A percentile compares a stretch with the other conserved stretches of the same genome.
Conservation (phyloP, 2,329 filamentous ascomycete genomes). For the Aspergillus candidus region DNA sequence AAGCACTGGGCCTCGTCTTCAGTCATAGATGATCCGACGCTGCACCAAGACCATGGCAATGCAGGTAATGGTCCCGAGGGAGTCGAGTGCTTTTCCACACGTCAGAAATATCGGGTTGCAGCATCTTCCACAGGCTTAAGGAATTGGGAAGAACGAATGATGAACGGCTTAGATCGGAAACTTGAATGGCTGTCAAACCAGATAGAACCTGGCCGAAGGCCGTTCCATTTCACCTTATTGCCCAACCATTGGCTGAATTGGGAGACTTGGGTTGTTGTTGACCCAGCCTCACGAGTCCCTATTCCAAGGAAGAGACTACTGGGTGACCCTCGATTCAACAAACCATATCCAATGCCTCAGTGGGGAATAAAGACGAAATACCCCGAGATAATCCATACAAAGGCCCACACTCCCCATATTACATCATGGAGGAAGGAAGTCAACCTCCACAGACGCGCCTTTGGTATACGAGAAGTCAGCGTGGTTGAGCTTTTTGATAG, state of each 20-base stretch:
- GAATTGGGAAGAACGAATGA: constrained; percentile 32
- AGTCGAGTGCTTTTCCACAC: neutral
- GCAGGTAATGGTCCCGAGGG: too few relatives aligned
- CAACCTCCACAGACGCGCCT: constrained; percentile 27
- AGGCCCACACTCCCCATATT: constrained; percentile 24
- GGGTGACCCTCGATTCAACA: constrained; percentile 34
- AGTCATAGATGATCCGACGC: too few relatives aligned
- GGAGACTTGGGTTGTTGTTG: constrained; percentile 35
- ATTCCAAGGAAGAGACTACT: constrained; percentile 24
- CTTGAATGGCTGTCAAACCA: constrained; percentile 35
- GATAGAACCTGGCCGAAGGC: constrained; percentile 33
- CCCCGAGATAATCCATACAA: constrained; percentile 12
- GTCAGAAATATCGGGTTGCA: neutral
- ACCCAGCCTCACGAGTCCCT: constrained; percentile 33
- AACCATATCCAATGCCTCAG: constrained; percentile 20
- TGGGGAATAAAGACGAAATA: constrained; percentile 23
- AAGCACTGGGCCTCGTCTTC: too few relatives aligned
- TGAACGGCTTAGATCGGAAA: constrained; percentile 31
- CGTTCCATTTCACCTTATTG: constrained; percentile 35
- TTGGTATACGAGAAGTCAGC: constrained; percentile 27
- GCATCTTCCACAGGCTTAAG: constrained; percentile 15
- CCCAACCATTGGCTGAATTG: constrained; percentile 40
- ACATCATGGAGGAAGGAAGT: constrained; percentile 37
- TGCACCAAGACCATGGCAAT: too few relatives aligned
- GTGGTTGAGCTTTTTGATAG: constrained; percentile 28